These are phyloP conservation scores for Syzygium syzygioides DNA, from an alignment of 441 rosid genomes.

Conservation along the genomic window DNA sequence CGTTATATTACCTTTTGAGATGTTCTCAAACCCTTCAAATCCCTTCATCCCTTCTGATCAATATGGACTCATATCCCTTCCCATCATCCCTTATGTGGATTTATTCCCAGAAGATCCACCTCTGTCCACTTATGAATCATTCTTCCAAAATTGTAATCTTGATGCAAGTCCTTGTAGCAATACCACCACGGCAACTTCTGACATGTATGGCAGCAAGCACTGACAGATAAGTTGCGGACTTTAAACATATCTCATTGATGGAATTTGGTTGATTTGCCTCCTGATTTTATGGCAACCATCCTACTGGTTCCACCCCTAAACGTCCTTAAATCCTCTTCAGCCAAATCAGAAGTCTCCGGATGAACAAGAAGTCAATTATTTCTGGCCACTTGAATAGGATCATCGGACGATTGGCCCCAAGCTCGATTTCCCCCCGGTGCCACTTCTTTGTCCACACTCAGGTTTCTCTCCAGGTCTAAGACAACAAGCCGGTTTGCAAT, in stretches of 20 bases:
- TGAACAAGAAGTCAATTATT: neutral
- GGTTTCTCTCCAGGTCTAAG: neutral
- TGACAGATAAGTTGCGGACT: neutral
- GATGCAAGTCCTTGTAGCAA: neutral
- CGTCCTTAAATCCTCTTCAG: neutral
- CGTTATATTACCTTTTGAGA: neutral
- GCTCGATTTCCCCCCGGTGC: neutral
- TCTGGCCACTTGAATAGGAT: neutral
- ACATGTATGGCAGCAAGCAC: neutral
- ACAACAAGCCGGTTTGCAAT: neutral
- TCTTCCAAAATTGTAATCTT: neutral
- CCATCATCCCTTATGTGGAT: neutral
- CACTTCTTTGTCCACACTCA: neutral
- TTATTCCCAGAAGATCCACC: neutral
- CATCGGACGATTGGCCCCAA: neutral
- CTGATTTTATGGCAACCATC: neutral
- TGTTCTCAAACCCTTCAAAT: neutral
- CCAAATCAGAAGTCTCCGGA: neutral
- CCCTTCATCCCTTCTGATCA: neutral
- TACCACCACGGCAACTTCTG: neutral
- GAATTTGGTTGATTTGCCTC: neutral
- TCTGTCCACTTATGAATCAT: neutral
- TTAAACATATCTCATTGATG: neutral
- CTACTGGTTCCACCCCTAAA: neutral
- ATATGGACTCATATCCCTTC: neutral